Conservation (phyloP, 768 basidiomycete species). For the Suillus luteus region DNA sequence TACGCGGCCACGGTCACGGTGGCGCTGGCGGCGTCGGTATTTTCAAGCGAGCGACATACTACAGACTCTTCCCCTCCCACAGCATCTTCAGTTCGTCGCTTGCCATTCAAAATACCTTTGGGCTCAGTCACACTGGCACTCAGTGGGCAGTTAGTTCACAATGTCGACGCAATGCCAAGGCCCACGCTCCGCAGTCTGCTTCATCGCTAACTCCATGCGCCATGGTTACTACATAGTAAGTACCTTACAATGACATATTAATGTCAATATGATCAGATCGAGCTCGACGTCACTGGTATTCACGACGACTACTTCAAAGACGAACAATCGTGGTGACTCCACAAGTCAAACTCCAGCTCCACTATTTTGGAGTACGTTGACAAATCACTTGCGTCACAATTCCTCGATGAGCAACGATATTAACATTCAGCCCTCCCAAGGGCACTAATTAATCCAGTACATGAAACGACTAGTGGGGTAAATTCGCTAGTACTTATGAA, state of each 20-base stretch:
- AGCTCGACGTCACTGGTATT: neutral
- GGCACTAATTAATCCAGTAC: constrained; percentile 13
- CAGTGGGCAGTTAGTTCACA: too few species aligned
- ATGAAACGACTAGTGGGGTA: constrained; percentile 4
- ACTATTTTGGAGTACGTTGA: neutral
- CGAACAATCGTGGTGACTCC: neutral
- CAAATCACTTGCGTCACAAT: neutral
- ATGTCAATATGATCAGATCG: neutral
- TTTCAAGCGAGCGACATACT: neutral
- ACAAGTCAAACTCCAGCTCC: neutral
- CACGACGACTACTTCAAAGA: too few species aligned
- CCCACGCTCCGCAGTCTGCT: neutral
- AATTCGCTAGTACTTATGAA: neutral
- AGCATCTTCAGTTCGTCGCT: neutral
- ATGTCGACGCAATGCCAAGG: neutral
- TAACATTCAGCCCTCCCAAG: constrained; percentile 12
- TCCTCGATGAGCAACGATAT: neutral
- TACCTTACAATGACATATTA: too few species aligned
- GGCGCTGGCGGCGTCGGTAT: neutral
- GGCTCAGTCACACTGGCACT: too few species aligned
- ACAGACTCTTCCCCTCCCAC: neutral
- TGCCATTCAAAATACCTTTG: too few species aligned
- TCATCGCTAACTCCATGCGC: neutral
- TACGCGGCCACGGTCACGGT: too few species aligned
- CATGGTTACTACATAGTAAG: neutral